phyloP scores from a whole-genome alignment of 2,329 filamentous ascomycete species.

The Rutstroemia sp. region DNA sequence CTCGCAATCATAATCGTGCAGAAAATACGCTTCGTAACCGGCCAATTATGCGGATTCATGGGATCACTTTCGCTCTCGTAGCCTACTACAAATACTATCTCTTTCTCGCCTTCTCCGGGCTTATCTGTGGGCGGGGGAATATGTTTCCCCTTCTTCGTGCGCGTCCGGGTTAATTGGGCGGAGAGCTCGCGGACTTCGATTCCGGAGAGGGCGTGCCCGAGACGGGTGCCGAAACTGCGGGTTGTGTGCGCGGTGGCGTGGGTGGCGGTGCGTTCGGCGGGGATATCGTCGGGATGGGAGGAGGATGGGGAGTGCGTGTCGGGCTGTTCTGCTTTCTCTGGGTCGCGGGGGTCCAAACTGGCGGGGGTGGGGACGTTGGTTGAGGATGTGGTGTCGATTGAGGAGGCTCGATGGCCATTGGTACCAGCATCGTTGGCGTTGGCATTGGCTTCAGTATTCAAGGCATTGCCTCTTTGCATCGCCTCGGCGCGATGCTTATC shows the following conservation, averaged over 20 bases:
- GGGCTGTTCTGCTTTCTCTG: slow-evolving; percentile 8
- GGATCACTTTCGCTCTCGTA: neutral
- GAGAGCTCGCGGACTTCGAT: neutral
- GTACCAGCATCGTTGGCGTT: neutral
- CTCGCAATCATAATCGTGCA: neutral
- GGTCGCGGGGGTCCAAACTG: slow-evolving; percentile 12
- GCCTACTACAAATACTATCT: neutral
- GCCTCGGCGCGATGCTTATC: slow-evolving; percentile 17
- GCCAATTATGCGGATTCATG: neutral
- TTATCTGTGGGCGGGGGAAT: no score
- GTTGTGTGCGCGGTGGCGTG: neutral
- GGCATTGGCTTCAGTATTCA: slow-evolving; percentile 1
- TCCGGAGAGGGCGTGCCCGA: neutral
- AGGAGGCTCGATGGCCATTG: slow-evolving; percentile 11
- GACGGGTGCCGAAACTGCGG: neutral
- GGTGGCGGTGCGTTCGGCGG: neutral
- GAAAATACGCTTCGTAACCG: no score
- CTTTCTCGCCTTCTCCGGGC: neutral
- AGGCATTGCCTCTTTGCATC: slow-evolving; percentile 17
- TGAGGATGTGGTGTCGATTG: slow-evolving; percentile 12
- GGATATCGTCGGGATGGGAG: neutral
- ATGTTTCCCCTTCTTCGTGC: neutral
- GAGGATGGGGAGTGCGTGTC: neutral
- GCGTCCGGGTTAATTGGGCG: neutral
- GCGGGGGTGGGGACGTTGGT: neutral